phyloP scores from a whole-genome alignment of 495 filamentous ascomycete species.

The Bryoglossum gracile region DNA sequence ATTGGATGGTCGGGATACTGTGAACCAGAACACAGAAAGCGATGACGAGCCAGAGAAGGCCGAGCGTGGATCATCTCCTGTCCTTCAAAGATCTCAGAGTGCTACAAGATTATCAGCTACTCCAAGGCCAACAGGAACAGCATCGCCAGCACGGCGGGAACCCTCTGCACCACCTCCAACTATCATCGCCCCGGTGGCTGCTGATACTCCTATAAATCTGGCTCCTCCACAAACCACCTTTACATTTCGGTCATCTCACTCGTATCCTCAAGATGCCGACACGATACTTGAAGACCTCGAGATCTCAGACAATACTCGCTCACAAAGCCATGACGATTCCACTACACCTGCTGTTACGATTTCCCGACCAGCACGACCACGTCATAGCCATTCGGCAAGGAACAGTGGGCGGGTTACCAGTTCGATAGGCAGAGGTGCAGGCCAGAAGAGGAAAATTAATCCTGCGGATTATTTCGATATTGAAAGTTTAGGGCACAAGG shows the following conservation, averaged over 20 bases:
- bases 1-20: slow-evolving; percentile 48
- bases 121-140: slow-evolving; percentile 17
- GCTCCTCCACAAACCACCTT: slow-evolving; percentile 42
- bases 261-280: slow-evolving; percentile 64
- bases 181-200: slow-evolving; percentile 15
- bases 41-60: slow-evolving; percentile 64
- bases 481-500: slow-evolving; percentile 57
- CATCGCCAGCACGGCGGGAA: slow-evolving; percentile 30
- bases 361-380: slow-evolving; percentile 43
- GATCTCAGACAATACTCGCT: slow-evolving; percentile 36
- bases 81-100: slow-evolving; percentile 44
- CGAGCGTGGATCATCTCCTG: slow-evolving; percentile 55
- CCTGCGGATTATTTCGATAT: slow-evolving; percentile 80
- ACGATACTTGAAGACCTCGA: slow-evolving; percentile 47
- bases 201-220: slow-evolving; percentile 30
- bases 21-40: slow-evolving; percentile 49
- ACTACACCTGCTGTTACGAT: slow-evolving; percentile 23
- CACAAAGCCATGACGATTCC: slow-evolving; percentile 22
- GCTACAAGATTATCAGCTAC: slow-evolving; percentile 26
- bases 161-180: slow-evolving; percentile 32
- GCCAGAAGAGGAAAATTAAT: slow-evolving; percentile 72
- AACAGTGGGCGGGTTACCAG: slow-evolving; percentile 35
- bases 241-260: slow-evolving; percentile 63
- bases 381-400: slow-evolving; percentile 39
- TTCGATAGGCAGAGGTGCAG: slow-evolving; percentile 49